Conservation (phyloP, 163 green algal species). For the Scenedesmus sp. region DNA sequence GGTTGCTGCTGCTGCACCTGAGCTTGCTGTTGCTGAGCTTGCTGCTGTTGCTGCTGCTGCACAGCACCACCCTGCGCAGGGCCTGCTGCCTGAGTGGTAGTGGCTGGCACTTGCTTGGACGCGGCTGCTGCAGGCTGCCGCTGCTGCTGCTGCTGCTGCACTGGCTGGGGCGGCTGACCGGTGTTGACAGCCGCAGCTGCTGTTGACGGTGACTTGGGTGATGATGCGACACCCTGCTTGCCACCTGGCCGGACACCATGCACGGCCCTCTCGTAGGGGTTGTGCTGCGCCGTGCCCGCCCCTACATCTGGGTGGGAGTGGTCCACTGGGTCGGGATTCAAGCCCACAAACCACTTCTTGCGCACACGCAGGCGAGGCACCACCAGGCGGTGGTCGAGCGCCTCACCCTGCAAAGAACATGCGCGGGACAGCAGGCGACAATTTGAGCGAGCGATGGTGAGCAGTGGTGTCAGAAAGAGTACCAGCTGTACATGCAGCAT, state of each 20-base stretch:
- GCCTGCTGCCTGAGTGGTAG: not conserved
- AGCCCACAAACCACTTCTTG: constrained; percentile 91
- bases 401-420: constrained; percentile 71
- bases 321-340: constrained; percentile 91
- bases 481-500: not conserved
- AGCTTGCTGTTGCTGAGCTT: not conserved
- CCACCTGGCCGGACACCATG: not conserved
- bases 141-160: constrained; percentile 38
- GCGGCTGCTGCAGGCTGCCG: constrained; percentile 15
- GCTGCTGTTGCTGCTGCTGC: constrained; percentile 20
- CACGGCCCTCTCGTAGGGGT: constrained; percentile 45
- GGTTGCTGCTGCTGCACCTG: not conserved
- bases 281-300: constrained; percentile 11
- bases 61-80: not conserved
- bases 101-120: not conserved
- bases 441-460: not conserved
- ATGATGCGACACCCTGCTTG: not conserved
- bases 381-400: constrained; percentile 62
- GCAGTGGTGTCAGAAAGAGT: no score
- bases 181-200: constrained; percentile 38
- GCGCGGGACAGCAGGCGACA: not conserved
- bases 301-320: constrained; percentile 88
- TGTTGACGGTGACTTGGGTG: not conserved
- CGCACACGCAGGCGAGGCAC: constrained; percentile 86
- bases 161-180: not conserved